phyloP scores from a whole-genome alignment of 495 filamentous ascomycete species.

The Pyronema domesticum region DNA sequence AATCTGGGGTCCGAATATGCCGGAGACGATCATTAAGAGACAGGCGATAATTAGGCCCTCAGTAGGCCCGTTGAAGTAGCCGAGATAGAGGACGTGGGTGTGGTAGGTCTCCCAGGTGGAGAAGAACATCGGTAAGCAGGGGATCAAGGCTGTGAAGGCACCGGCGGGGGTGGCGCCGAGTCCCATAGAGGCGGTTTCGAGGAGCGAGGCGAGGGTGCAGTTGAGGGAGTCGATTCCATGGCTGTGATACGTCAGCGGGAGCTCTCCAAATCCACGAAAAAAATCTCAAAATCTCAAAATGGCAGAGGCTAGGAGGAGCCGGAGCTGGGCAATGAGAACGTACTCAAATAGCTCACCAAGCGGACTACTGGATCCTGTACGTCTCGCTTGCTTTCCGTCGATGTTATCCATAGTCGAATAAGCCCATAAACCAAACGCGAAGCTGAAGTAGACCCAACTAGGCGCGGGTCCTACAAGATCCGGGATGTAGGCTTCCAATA shows the following conservation, averaged over 20 bases:
- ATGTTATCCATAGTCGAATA: constrained; percentile 94
- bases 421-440: constrained; percentile 87
- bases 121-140: constrained; percentile 95
- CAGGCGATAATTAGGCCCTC: constrained; percentile 87
- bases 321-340: background rate
- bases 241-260: constrained; percentile 30
- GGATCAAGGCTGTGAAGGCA: constrained; percentile 77
- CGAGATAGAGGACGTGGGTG: constrained; percentile 91
- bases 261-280: background rate
- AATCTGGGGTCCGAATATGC: constrained; percentile 70
- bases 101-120: constrained; percentile 99
- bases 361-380: constrained; percentile 87
- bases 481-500: constrained; percentile 68
- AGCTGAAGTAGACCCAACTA: constrained; percentile 85
- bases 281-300: background rate
- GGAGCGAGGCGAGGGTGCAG: constrained; percentile 76
- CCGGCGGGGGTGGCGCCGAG: constrained; percentile 64
- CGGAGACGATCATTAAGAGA: constrained; percentile 64
- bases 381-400: constrained; percentile 88
- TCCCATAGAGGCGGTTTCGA: constrained; percentile 82
- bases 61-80: constrained; percentile 92
- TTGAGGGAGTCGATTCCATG: constrained; percentile 97
- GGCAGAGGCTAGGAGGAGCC: background rate
- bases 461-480: constrained; percentile 87
- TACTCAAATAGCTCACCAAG: constrained; percentile 91